Evolutionary conservation across 495 filamentous ascomycete genomes (phyloP).

Genomic region (Pyrenopolyporus hunteri): DNA sequence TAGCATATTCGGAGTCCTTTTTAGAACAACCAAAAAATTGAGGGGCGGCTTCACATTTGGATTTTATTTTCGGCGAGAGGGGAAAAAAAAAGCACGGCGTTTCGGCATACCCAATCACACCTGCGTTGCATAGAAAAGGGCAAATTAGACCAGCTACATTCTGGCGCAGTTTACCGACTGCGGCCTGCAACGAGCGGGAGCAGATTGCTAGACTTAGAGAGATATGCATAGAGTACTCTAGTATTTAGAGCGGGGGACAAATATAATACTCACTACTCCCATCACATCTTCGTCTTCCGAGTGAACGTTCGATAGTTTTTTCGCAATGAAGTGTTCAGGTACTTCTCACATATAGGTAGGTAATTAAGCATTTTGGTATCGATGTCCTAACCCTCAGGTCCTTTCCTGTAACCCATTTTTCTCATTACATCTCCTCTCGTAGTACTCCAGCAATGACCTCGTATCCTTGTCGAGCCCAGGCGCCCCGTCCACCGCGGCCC

Average conservation of each 20-base stretch:
- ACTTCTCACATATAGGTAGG: no score
- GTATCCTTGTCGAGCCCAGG: slow-evolving; percentile 47
- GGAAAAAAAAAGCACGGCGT: slow-evolving; percentile 42
- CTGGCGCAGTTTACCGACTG: slow-evolving; percentile 1
- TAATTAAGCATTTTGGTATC: background rate
- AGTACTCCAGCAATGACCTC: slow-evolving; percentile 41
- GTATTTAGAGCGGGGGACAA: slow-evolving; percentile 12
- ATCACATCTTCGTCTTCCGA: background rate
- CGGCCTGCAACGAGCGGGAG: background rate
- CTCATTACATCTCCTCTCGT: slow-evolving; percentile 45
- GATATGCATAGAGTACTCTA: slow-evolving; percentile 21
- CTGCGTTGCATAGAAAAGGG: slow-evolving; percentile 35
- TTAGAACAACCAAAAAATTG: background rate
- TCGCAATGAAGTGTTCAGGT: background rate
- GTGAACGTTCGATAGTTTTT: no score
- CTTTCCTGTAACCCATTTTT: slow-evolving; percentile 3
- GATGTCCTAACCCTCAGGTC: background rate
- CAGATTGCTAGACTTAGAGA: slow-evolving; percentile 8
- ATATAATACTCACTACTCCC: slow-evolving; percentile 24
- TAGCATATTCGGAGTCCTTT: background rate
- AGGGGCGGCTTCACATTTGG: background rate
- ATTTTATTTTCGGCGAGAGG: slow-evolving; percentile 11
- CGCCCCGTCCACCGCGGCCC: background rate
- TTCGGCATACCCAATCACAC: slow-evolving; percentile 40
- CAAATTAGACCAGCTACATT: slow-evolving; percentile 14